Evolutionary conservation across 768 basidiomycete genomes (phyloP).

Genomic region (Stropharia rugosoannulata): DNA sequence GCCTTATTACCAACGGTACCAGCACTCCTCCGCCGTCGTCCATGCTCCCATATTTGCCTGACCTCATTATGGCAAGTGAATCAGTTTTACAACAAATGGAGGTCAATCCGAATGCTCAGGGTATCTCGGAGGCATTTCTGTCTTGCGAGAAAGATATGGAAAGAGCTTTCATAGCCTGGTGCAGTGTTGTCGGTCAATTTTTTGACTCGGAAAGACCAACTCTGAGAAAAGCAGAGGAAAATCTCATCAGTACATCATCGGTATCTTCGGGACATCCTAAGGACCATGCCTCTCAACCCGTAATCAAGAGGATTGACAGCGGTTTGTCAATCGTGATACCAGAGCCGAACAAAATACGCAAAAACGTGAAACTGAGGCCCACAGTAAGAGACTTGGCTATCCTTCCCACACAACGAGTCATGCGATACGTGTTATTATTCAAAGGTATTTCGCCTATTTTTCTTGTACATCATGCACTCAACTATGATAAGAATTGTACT

Average conservation of each 20-base stretch:
- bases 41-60: constrained; percentile 50
- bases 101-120: constrained; percentile 62
- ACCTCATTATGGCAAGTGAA: constrained; percentile 50
- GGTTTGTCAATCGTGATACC: constrained; percentile 15
- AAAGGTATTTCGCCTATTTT: constrained; percentile 40
- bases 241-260: neutral
- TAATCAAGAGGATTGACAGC: constrained; percentile 10
- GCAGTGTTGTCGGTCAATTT: constrained; percentile 49
- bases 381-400: constrained; percentile 60
- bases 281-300: constrained; percentile 5
- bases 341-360: constrained; percentile 23
- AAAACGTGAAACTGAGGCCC: constrained; percentile 20
- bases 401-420: constrained; percentile 61
- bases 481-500: constrained; percentile 44
- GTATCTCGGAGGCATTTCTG: constrained; percentile 61
- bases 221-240: constrained; percentile 9
- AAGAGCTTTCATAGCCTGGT: constrained; percentile 59
- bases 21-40: constrained; percentile 47
- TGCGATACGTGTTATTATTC: constrained; percentile 60
- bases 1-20: constrained; percentile 35
- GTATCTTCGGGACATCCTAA: neutral
- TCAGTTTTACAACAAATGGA: constrained; percentile 49
- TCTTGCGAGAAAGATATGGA: constrained; percentile 52
- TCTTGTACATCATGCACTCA: neutral
- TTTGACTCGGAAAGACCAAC: constrained; percentile 26